Evolutionary conservation across 306 rosid genomes (phyloP).

Genomic region (Lupinus albus): DNA sequence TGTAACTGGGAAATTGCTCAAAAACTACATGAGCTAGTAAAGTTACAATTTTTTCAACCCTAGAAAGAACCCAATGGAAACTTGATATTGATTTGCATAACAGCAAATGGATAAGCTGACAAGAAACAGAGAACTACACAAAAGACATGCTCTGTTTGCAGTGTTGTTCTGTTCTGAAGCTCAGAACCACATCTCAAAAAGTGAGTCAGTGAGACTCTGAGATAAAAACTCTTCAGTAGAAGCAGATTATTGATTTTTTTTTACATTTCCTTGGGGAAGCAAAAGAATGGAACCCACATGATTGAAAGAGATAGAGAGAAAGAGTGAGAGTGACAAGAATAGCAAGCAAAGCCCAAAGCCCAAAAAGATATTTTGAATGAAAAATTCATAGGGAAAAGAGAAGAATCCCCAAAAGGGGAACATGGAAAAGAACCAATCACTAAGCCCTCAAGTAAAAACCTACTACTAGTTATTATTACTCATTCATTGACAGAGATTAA

Average conservation of each 20-base stretch:
- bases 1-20: conserved; percentile 25
- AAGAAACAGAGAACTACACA: conserved; percentile 44
- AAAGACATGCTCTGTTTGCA: conserved; percentile 56
- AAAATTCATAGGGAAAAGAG: too few species aligned
- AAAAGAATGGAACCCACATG: conserved; percentile 75
- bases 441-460: too few species aligned
- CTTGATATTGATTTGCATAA: conserved; percentile 23
- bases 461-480: too few species aligned
- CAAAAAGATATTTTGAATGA: conserved; percentile 39
- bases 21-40: conserved; percentile 43
- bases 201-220: conserved; percentile 52
- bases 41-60: conserved; percentile 40
- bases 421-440: too few species aligned
- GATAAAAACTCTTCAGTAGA: conserved; percentile 47
- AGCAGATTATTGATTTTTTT: conserved; percentile 48
- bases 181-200: conserved; percentile 70
- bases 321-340: conserved; percentile 36
- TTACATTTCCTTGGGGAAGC: conserved; percentile 55
- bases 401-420: too few species aligned
- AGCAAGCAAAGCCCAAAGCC: conserved; percentile 50
- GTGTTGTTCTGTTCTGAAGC: conserved; percentile 18
- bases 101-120: conserved; percentile 62
- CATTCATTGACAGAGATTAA: too few species aligned
- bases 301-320: conserved; percentile 34
- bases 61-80: conserved; percentile 43